Percentiles rank a stretch among this genome's conserved stretches.
These are phyloP conservation scores for Pyrus betulifolia DNA, from an alignment of 306 rosid genomes.

Conservation along the genomic window DNA sequence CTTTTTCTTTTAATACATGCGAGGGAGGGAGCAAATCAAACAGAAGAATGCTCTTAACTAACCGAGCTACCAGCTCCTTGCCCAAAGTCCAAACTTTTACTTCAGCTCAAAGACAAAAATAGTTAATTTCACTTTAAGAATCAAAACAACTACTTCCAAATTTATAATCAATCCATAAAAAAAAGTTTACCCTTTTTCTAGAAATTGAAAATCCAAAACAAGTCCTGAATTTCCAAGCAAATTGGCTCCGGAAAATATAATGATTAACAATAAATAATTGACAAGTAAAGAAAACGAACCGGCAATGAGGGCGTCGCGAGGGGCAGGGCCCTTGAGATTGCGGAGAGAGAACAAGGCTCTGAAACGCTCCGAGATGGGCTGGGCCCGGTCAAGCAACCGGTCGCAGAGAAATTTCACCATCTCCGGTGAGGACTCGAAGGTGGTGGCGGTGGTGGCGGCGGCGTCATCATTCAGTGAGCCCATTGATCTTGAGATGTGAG, in stretches of 20 bases:
- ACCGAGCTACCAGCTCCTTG: neutral
- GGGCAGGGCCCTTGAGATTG: conserved; percentile 73
- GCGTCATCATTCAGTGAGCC: conserved; percentile 27
- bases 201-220: neutral
- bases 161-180: neutral
- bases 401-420: conserved; percentile 74
- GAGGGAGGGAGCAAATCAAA: neutral
- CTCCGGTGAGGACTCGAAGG: conserved; percentile 44
- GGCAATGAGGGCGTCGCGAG: conserved; percentile 69
- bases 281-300: conserved; percentile 29
- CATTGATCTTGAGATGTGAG: conserved; percentile 10
- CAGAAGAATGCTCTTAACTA: neutral
- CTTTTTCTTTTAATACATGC: neutral
- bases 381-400: conserved; percentile 50
- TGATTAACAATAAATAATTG: neutral
- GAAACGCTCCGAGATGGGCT: conserved; percentile 86
- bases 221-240: neutral
- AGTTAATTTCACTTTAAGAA: neutral
- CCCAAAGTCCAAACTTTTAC: neutral
- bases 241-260: neutral
- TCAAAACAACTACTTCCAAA: neutral
- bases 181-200: neutral
- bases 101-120: neutral
- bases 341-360: conserved; percentile 95
- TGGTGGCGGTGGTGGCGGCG: neutral